Base-by-base conservation (phyloP, 2,329 filamentous ascomycete genomes). In the Colletotrichum sp. region DNA sequence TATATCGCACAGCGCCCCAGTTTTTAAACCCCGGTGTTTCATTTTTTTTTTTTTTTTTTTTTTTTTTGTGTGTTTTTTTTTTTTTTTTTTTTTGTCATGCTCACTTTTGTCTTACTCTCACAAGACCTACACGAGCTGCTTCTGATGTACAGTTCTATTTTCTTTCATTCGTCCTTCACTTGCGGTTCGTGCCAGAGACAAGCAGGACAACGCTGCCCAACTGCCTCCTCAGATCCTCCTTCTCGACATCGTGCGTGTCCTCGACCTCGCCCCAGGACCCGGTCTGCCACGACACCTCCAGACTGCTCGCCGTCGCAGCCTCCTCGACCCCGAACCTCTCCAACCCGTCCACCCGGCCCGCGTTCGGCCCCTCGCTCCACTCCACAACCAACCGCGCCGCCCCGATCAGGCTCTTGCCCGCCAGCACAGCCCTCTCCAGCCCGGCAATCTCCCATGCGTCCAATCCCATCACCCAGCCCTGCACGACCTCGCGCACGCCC, bases 201-300 rank as follows among this genome's bases (percentile, higher is more conserved):
- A 99, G 86, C 81, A 99, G 83, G 18, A 98, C 90, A 13, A 95
- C 95, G 83, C 95, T 98, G 16, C 96, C 97, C 75, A 99, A 86
- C 86, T 99, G 97, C 81, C 96, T 90, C 82, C 92, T 91, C 79
- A 99, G 80, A 84, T 99, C 97, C 85, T 98, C 96, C 84, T 93
- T 95, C 81, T 98, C 94, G 1, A 99, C 97, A 88, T 99, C 97
- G 85, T 99, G 97, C 32, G 96, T 98, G 85, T 99, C 96, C 84
- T 99, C 97, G 1, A 99, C 97, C 88, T 98, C 96, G 10, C 97
- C 97, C 96, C 97, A 99, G 85, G 94, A 93, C 32, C 91, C 88
- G 1, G 93, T 98, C 90, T 99, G 97, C 93, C 95, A 98, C 78
- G 92, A 90, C 18, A 98, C 95, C 87, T 99, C 97, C 57, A 98